Base-by-base conservation (phyloP, 2,329 filamentous ascomycete species). In the Alternaria dauci region DNA sequence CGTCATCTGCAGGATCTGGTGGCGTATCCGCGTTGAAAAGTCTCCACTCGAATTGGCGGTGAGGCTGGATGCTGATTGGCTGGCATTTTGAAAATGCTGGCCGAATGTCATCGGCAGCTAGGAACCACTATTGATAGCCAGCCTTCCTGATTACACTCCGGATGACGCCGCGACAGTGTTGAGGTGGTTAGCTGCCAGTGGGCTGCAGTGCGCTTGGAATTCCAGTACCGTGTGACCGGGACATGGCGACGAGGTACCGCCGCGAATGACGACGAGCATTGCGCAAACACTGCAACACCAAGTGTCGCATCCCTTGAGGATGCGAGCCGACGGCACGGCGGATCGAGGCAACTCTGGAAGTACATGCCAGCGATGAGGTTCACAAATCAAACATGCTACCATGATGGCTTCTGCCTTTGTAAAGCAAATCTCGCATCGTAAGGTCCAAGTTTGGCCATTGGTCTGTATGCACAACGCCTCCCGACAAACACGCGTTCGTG, bases 1-100 rank as follows among this genome's bases (percentile, higher is more conserved):
- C 71, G 71, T 71, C 70, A 73, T 71, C 61, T 64, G 65, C 63
- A 59, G 62, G 54, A 47, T 59, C 66, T 61, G 68, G 68, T 69
- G 70, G 67, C 68, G 55, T 57, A 67, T 73, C 73, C 72, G 70
- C 71, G 69, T 71, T 62, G 38, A 63, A 53, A 53, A 26, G 57
- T 51, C 58, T 65, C 65, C 56, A 66, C 62, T 52, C 58, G 64
- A 74, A 77, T 70, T 72, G 65, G 76, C 76, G 76, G 76, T 78
- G 76, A 66, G 68, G 60, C 63, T 68, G 52, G 28, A 30, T 55
- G 64, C 55, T 70, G 53, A 76, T 78, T 78, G 74, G 76, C 44
- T 64, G 51, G 52, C 53, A 62, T 59, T 58, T 57, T 28, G 18
- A 58, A 67, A 67, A 66, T 71, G 68, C 61, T 72, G 61, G 71